Conservation (phyloP, 2,329 filamentous ascomycete species). For the Alternaria panax region DNA sequence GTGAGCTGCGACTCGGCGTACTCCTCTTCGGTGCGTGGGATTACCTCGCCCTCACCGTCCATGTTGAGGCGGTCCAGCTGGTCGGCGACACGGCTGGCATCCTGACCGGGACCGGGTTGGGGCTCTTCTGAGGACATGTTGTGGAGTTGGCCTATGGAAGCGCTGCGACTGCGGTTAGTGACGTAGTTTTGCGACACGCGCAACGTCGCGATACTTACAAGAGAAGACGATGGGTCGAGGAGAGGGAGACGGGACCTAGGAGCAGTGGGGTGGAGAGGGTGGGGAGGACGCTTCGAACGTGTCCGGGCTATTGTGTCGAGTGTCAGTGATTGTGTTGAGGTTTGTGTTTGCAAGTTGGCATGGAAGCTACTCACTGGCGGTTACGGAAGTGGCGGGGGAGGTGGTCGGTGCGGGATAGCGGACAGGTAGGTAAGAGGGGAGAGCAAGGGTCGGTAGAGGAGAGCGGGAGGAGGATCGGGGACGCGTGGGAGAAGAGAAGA, state of each 20-base stretch:
- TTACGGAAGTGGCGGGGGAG: conserved; percentile 46
- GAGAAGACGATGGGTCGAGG: conserved; percentile 14
- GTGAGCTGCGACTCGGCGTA: conserved; percentile 93
- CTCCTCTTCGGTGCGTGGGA: conserved; percentile 94
- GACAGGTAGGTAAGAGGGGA: conserved; percentile 18
- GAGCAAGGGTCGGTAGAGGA: conserved; percentile 23
- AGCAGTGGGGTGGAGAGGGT: conserved; percentile 10
- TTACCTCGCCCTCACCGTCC: conserved; percentile 67
- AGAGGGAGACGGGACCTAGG: conserved; percentile 7
- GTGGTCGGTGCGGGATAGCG: conserved; percentile 40
- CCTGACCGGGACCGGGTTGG: conserved; percentile 41
- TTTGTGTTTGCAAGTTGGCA: conserved; percentile 20
- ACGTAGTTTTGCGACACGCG: conserved; percentile 30
- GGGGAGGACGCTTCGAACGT: conserved; percentile 12
- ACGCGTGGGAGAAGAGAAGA: conserved; percentile 32
- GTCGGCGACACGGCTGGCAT: conserved; percentile 50
- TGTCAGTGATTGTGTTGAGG: conserved; percentile 35
- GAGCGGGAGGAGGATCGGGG: conserved; percentile 27
- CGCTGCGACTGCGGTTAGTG: conserved; percentile 39
- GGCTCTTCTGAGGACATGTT: conserved; percentile 54
- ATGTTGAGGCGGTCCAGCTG: conserved; percentile 53
- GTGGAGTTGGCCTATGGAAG: conserved; percentile 43
- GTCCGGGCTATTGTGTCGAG: conserved; percentile 24
- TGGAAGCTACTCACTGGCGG: conserved; percentile 40
- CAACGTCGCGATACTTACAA: conserved; percentile 27